Evolutionary conservation across 176 grass and related monocot species (phyloP).

Genomic region (Olyra latifolia): DNA sequence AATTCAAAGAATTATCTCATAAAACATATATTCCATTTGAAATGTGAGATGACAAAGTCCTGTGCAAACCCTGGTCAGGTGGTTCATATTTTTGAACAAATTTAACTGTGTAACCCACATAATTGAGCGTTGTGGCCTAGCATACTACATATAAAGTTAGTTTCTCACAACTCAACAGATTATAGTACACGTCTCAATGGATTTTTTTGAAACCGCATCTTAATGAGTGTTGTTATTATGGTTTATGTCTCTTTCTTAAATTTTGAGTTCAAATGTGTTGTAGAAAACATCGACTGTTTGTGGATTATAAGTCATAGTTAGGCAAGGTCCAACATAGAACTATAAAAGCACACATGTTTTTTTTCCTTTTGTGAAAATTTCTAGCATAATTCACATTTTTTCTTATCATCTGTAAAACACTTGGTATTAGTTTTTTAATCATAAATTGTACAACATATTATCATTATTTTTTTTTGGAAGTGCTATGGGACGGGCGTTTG

Average conservation of each 20-base stretch:
- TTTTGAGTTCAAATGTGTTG: neutral
- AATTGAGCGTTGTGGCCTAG: neutral
- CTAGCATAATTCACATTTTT: neutral
- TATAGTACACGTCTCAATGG: too few species aligned
- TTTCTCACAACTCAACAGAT: neutral
- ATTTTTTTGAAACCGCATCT: neutral
- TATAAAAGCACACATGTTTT: neutral
- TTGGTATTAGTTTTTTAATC: too few species aligned
- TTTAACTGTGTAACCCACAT: neutral
- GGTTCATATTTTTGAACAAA: neutral
- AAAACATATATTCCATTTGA: neutral
- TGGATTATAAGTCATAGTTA: neutral
- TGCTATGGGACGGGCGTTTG: too few species aligned
- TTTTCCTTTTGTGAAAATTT: too few species aligned
- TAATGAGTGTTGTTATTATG: neutral
- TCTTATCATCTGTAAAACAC: neutral
- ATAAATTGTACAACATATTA: neutral
- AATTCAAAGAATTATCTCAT: neutral
- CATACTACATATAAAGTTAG: neutral
- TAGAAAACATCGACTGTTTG: neutral
- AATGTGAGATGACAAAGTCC: neutral
- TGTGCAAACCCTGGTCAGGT: neutral
- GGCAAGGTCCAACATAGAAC: neutral
- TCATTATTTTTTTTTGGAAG: too few species aligned
- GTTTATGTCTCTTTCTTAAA: neutral